Evolutionary conservation across 163 green algal species (phyloP).

Genomic region (Scenedesmus sp.): DNA sequence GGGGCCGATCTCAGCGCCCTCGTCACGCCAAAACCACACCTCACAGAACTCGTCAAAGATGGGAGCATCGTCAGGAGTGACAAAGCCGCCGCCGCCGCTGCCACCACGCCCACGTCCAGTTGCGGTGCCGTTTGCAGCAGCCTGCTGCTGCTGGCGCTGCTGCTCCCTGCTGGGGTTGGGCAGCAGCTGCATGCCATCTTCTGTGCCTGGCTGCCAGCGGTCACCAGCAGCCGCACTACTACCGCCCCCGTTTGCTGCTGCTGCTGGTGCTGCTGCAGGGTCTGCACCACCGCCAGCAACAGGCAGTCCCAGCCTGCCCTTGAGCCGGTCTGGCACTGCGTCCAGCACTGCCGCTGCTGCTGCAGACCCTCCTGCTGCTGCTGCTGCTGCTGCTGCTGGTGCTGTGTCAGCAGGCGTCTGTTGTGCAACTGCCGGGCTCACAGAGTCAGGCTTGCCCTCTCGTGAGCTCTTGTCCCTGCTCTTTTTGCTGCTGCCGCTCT

Average conservation of each 20-base stretch:
- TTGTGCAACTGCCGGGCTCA: not conserved
- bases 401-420: too few relatives aligned
- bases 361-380: conserved; percentile 6
- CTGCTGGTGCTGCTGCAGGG: not conserved
- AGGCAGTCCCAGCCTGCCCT: not conserved
- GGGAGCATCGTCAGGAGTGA: not conserved
- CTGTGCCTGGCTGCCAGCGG: conserved; percentile 21
- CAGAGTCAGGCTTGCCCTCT: not conserved
- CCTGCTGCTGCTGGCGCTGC: not conserved
- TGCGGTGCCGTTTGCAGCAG: not conserved
- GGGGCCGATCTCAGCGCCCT: conserved; percentile 19
- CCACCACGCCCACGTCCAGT: not conserved
- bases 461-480: conserved; percentile 3
- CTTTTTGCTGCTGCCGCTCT: not conserved
- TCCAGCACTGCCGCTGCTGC: conserved; percentile 6
- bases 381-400: not conserved
- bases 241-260: not conserved
- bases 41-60: conserved; percentile 49
- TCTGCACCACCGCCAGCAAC: not conserved
- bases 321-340: conserved; percentile 16
- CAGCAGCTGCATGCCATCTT: conserved; percentile 27
- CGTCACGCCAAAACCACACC: conserved; percentile 42
- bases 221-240: not conserved
- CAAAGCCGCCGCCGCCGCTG: not conserved
- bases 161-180: conserved; percentile 3